A percentile compares a stretch with the other conserved stretches of the same genome.
phyloP scores from a whole-genome alignment of 345 rosid species.

The Camelina sativa region DNA sequence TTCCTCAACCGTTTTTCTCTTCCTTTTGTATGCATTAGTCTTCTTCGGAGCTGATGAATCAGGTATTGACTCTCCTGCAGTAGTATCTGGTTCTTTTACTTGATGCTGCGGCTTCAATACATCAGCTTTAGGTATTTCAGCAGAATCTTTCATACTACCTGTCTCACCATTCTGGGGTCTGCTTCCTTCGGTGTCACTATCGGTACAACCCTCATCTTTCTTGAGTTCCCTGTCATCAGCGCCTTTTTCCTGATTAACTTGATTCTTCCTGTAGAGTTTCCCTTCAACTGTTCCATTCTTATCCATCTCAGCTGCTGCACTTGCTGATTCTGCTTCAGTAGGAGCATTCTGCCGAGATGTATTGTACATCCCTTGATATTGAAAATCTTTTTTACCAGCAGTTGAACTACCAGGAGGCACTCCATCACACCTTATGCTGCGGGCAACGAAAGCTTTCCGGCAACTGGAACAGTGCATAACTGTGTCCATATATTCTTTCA shows the following conservation, averaged over 20 bases:
- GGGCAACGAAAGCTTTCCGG: conserved; percentile 52
- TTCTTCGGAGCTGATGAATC: conserved; percentile 40
- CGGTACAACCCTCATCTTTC: conserved; percentile 45
- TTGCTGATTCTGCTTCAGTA: conserved; percentile 32
- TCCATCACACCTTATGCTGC: conserved; percentile 47
- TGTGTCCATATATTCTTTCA: conserved; percentile 43
- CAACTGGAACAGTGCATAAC: conserved; percentile 63
- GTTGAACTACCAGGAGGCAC: conserved; percentile 44
- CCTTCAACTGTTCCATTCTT: conserved; percentile 23
- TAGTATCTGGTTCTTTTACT: conserved; percentile 34
- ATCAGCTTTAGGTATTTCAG: conserved; percentile 41
- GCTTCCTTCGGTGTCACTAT: conserved; percentile 34
- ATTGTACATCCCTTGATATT: conserved; percentile 44
- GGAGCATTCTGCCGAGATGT: conserved; percentile 45
- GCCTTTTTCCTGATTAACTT: conserved; percentile 31
- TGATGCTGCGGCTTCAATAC: conserved; percentile 38
- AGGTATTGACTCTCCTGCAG: conserved; percentile 33
- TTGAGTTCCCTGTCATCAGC: conserved; percentile 42
- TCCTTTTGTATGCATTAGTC: conserved; percentile 47
- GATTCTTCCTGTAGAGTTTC: conserved; percentile 23
- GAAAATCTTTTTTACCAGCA: conserved; percentile 43
- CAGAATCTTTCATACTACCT: conserved; percentile 32
- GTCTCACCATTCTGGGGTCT: conserved; percentile 21
- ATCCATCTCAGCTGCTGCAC: conserved; percentile 32
- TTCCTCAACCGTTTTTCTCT: conserved; percentile 46